Evolutionary conservation across 768 basidiomycete genomes (phyloP).

Genomic region (Boletus pseudo-olivaceus): DNA sequence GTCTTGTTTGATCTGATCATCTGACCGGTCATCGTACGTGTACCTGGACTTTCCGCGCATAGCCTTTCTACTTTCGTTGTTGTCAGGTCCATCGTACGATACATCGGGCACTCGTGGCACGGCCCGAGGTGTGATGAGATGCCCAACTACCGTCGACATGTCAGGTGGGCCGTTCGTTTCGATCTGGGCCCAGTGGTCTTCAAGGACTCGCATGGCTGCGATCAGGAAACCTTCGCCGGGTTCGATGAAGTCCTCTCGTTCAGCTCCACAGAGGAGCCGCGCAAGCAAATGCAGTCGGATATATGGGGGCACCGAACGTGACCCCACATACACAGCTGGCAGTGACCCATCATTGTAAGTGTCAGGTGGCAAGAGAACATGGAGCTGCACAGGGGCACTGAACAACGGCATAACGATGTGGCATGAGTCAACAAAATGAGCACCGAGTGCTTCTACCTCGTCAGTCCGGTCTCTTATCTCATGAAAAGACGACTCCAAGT

Average conservation of each 20-base stretch:
- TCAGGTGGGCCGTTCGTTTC: constrained; percentile 74
- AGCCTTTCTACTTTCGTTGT: not conserved
- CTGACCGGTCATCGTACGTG: constrained; percentile 41
- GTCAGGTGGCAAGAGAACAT: constrained; percentile 52
- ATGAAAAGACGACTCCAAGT: constrained; percentile 10
- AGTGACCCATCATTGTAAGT: constrained; percentile 42
- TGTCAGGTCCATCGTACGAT: not conserved
- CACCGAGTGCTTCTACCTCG: constrained; percentile 57
- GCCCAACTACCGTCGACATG: constrained; percentile 59
- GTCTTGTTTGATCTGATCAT: constrained; percentile 47
- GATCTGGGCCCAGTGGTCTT: constrained; percentile 64
- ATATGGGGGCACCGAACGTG: constrained; percentile 68
- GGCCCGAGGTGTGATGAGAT: constrained; percentile 14
- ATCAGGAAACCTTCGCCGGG: constrained; percentile 71
- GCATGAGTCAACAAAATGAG: constrained; percentile 40
- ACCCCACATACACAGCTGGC: constrained; percentile 74
- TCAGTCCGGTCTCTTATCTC: constrained; percentile 27
- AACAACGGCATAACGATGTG: constrained; percentile 63
- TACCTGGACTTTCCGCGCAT: constrained; percentile 2
- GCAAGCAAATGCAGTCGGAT: constrained; percentile 80
- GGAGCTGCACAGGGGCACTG: constrained; percentile 60
- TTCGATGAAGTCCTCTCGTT: constrained; percentile 53
- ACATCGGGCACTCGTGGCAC: constrained; percentile 15
- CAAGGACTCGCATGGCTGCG: constrained; percentile 64
- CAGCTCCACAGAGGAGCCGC: constrained; percentile 54